Evolutionary conservation across 768 basidiomycete species (phyloP), one percentile per base, ranked within the genome.

Genomic region (Boletellus emodensis): DNA sequence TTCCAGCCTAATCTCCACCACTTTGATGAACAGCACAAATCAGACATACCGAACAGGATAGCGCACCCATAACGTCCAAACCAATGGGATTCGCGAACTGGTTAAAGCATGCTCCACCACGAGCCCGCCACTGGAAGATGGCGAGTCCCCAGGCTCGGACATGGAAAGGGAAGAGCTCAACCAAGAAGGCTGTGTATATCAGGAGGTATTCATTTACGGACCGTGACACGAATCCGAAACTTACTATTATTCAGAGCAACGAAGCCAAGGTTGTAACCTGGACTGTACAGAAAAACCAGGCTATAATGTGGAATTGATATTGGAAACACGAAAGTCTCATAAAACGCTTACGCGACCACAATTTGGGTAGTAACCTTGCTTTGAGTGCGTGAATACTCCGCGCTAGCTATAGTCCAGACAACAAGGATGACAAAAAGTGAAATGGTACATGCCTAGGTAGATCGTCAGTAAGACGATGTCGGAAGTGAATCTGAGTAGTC

Each of bases 91-190:
- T 47, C 9, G 44, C 33, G 22, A 54, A 50, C 8, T 46, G 48
- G 7, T 40, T 26, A 6, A 54, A 30, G 45, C 49, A 46, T 3
- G 28, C 40, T 12, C 40, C 53, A 1, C 72, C 68, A n/a, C 81
- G 76, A 40, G 79, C 71, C 65, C 77, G 80, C 71, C 75, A 79
- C 54, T 83, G 80, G 71, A 82, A 83, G 20, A 84, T 62, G 5
- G 82, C 70, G 50, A 83, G 74, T 35, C 83, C 83, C 64, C 78
- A 78, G 1, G 83, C 75, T 49, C 82, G 79, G 32, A 75, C 74
- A 52, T 80, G 76, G 70, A 71, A 84, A 0, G 83, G 83, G 71
- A 84, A 83, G 24, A 85, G 59, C 57, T 84, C 83, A 20, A 83
- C 78, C 53, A 84, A 65, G 74, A 75, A 84, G 3, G 81, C 81